phyloP scores from a whole-genome alignment of 129 eudicot genomes.

The Daucus carota region DH1_v3.0 NC_030381.2:34350501-34351000 shows the following conservation, averaged over 20 bases:
- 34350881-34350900: constrained; percentile 84
- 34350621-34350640: background rate
- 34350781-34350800: constrained; percentile 33
- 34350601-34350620: constrained; percentile 3
- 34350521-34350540: constrained; percentile 6
- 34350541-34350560: background rate
- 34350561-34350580: background rate
- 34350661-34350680: background rate
- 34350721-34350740: constrained; percentile 15
- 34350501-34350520: background rate
- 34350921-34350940: constrained; percentile 43
- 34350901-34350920: constrained; percentile 57
- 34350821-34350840: constrained; percentile 59
- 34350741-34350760: constrained; percentile 56
- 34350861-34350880: constrained; percentile 79
- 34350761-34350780: constrained; percentile 45
- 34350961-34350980: constrained; percentile 51
- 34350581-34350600: constrained; percentile 13
- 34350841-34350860: constrained; percentile 55
- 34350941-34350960: constrained; percentile 54
- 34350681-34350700: background rate
- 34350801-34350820: constrained; percentile 40
- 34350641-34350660: constrained; percentile 11
- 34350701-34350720: constrained; percentile 8
- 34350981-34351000: constrained; percentile 30